These are phyloP conservation scores for Lobosporangium transversale DNA, from an alignment of 192 early-diverging fungal genomes.

Conservation along the genomic window DNA sequence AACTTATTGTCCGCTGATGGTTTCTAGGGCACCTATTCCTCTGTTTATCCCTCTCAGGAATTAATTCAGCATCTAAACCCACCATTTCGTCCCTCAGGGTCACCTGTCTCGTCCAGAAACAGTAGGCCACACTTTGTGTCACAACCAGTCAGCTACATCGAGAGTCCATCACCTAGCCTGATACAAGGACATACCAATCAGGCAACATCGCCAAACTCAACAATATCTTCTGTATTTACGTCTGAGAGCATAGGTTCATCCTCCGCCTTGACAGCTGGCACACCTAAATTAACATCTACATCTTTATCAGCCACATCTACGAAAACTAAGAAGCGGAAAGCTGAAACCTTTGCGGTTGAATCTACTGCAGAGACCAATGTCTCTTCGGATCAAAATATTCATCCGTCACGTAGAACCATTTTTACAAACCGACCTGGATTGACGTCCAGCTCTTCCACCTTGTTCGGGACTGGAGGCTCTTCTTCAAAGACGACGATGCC, in stretches of 20 bases:
- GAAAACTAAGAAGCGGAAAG: constrained; percentile 26
- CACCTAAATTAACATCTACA: too few relatives aligned
- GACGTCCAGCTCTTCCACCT: constrained; percentile 1
- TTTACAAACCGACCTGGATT: constrained; percentile 4
- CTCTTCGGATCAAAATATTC: constrained; percentile 21
- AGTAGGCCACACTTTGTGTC: neutral
- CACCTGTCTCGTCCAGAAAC: neutral
- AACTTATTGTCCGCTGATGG: neutral
- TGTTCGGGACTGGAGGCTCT: neutral
- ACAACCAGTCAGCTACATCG: neutral
- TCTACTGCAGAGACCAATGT: neutral
- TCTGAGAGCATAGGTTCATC: neutral
- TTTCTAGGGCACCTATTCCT: constrained; percentile 29
- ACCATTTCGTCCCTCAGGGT: neutral
- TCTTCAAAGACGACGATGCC: constrained; percentile 34
- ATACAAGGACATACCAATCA: too few relatives aligned
- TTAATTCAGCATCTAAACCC: constrained; percentile 22
- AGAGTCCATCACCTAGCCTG: too few relatives aligned
- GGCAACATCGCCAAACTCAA: too few relatives aligned
- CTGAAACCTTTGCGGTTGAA: neutral
- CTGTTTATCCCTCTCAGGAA: constrained; percentile 34
- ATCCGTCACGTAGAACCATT: constrained; percentile 28
- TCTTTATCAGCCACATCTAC: too few relatives aligned
- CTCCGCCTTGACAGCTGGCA: neutral
- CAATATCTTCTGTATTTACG: too few relatives aligned